These are phyloP conservation scores for Nakazawaea wickerhamii DNA, from an alignment of 805 yeast genomes.

Conservation along the genomic window DNA sequence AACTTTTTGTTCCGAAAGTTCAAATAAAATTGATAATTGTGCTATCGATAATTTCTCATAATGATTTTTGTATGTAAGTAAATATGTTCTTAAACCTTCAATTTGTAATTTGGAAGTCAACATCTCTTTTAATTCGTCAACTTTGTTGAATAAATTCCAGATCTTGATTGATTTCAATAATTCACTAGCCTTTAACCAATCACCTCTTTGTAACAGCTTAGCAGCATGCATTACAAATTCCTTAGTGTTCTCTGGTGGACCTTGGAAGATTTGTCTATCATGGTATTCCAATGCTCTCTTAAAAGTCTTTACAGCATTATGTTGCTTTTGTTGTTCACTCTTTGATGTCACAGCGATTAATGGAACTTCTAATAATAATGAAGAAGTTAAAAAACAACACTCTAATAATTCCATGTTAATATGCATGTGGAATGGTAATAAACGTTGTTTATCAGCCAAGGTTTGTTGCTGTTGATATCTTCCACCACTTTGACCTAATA, in stretches of 20 bases:
- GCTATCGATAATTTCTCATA: slow-evolving; percentile 69
- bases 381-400: slow-evolving; percentile 86
- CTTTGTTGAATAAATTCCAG: slow-evolving; percentile 77
- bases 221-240: slow-evolving; percentile 94
- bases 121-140: slow-evolving; percentile 63
- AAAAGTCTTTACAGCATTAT: slow-evolving; percentile 64
- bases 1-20: slow-evolving; percentile 51
- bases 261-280: slow-evolving; percentile 91
- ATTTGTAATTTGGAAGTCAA: slow-evolving; percentile 74
- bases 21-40: slow-evolving; percentile 62
- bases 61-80: slow-evolving; percentile 75
- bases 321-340: slow-evolving; percentile 50
- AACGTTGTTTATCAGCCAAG: slow-evolving; percentile 65
- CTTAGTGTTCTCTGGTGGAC: slow-evolving; percentile 95
- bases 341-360: slow-evolving; percentile 71
- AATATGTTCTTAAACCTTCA: slow-evolving; percentile 89
- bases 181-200: slow-evolving; percentile 76
- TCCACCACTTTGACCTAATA: slow-evolving; percentile 84
- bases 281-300: slow-evolving; percentile 87
- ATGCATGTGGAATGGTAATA: slow-evolving; percentile 97
- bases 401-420: slow-evolving; percentile 93
- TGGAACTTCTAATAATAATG: slow-evolving; percentile 89
- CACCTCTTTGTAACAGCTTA: slow-evolving; percentile 78
- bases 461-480: slow-evolving; percentile 49
- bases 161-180: slow-evolving; percentile 72